Base-by-base conservation (phyloP, 1,284 basidiomycete species). In the Trametes polyzona region DNA sequence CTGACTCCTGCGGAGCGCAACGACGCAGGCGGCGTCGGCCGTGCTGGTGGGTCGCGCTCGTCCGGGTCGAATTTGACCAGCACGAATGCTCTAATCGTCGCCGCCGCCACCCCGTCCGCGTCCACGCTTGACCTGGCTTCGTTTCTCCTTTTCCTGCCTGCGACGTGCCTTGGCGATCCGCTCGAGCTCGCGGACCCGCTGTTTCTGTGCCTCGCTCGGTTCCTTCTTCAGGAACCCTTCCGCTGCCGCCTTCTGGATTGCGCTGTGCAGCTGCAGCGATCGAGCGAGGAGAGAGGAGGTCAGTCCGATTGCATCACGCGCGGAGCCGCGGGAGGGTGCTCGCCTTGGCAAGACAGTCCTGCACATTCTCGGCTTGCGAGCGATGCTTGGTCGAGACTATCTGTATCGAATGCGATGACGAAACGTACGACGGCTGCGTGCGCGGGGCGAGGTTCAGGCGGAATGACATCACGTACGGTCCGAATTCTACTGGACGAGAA, bases 301-400 rank as follows among this genome's bases (percentile, higher is more conserved):
- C 33, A 35, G 33, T 14, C 33, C 6, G 33, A 53, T 27, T 36
- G 61, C 52, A 60, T 65, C 47, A 55, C 55, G 37, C 47, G 40
- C 52, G 61, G 59, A 55, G 47, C 43, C 39, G 23, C 27, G 52
- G 12, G 30, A 23, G 42, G 46, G 33, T 29, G 70, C 76, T 41
- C 39, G 87, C 90, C 76, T 90, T 92, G 10, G 71, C 64, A 23
- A 92, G 75, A 64, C 86, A 87, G 57, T 91, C 87, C 11, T 88
- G 81, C 14, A 90, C 72, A 60, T 92, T 92, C 65, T 85, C 83
- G 4, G 85, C 75, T 67, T 92, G 90, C 9, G 90, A 91, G n/a
- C 90, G 84, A 59, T 83, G 79, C 0, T 77, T 72, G 0, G 80
- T 86, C 0, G 88, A 91, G 5, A 86, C 86, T 47, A 92, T 76